Evolutionary conservation across 371 early-diverging fungal species (phyloP).

Genomic region (Mortierella sp.): DNA sequence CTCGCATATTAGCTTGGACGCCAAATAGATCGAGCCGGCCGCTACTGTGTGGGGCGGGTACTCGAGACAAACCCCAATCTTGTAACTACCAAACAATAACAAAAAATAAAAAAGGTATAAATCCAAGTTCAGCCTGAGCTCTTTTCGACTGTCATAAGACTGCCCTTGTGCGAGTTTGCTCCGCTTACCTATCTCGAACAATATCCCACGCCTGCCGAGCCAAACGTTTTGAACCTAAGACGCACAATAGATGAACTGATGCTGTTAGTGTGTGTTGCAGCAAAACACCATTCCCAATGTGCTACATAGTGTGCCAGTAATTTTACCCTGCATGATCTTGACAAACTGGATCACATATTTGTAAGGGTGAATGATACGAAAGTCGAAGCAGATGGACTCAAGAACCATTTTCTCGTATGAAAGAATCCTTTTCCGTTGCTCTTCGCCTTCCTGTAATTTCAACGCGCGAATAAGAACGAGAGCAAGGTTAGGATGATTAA

Average conservation of each 20-base stretch:
- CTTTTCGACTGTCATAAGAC: background rate
- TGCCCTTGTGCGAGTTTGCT: too few relatives aligned
- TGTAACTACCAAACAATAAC: slow-evolving; percentile 57
- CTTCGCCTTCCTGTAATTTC: slow-evolving; percentile 57
- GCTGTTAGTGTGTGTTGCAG: too few relatives aligned
- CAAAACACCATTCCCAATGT: too few relatives aligned
- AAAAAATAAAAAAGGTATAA: background rate
- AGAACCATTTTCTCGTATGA: slow-evolving; percentile 69
- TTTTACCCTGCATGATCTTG: slow-evolving; percentile 65
- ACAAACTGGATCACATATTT: slow-evolving; percentile 72
- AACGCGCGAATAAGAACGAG: background rate
- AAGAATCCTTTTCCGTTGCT: slow-evolving; percentile 65
- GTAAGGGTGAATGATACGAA: slow-evolving; percentile 71
- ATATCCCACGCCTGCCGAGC: slow-evolving; percentile 64
- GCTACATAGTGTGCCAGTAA: background rate
- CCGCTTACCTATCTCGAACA: slow-evolving; percentile 62
- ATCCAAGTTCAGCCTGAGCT: background rate
- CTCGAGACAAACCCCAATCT: slow-evolving; percentile 67
- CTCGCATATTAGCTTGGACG: slow-evolving; percentile 53
- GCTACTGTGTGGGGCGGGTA: slow-evolving; percentile 75
- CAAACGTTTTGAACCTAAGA: slow-evolving; percentile 58
- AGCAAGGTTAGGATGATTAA: background rate
- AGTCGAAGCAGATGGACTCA: slow-evolving; percentile 74
- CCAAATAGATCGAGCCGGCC: slow-evolving; percentile 70
- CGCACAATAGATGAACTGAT: background rate